Base-by-base conservation (phyloP, 345 rosid genomes). In the Excoecaria agallocha region DNA sequence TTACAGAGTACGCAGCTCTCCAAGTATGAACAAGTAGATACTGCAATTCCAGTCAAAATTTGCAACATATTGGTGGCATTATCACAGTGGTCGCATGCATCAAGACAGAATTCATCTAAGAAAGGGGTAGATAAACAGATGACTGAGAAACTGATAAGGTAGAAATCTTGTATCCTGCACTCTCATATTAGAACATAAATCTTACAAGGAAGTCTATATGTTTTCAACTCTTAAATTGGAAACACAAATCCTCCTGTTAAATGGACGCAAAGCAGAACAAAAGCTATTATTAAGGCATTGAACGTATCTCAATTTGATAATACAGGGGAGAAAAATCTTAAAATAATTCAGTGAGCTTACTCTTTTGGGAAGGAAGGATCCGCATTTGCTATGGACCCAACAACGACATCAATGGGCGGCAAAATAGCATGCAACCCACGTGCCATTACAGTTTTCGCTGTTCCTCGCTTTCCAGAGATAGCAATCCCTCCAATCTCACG, bases 401-500 rank as follows among this genome's bases (percentile, higher is more conserved):
- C 85, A 76, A 94, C 97, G 20, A 89, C 98, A 83, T 94, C 98
- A 56, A 94, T 94, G 71, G 97, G 98, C 1, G 99, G 98, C 68
- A 94, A 85, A 73, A 94, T 80, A 3, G 89, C 97, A 78, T 94
- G 97, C 70, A 92, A 73, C 10, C 99, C 99, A 69, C 99, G 91
- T 13, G 98, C 98, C 98, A 94, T 91, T 49, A 94, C 82, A 16
- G 98, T 92, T 84, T 92, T 94, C 69, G 98, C 97, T 64, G 97
- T 94, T 71, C 96, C 99, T 82, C 99, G 86, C 74, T 79, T 91
- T 69, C 97, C 98, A 64, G 91, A 89, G 37, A 94, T 86, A 62
- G 96, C 98, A 79, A 92, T 89, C 76, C 98, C 98, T 74, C 98
- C 97, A 72, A 94, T 86, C 68, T 89, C 97, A 72, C 93, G 93